Percentiles rank a stretch among this genome's conserved stretches.
Evolutionary conservation across 495 filamentous ascomycete species (phyloP).

Genomic region (Penicillium turbatum): DNA sequence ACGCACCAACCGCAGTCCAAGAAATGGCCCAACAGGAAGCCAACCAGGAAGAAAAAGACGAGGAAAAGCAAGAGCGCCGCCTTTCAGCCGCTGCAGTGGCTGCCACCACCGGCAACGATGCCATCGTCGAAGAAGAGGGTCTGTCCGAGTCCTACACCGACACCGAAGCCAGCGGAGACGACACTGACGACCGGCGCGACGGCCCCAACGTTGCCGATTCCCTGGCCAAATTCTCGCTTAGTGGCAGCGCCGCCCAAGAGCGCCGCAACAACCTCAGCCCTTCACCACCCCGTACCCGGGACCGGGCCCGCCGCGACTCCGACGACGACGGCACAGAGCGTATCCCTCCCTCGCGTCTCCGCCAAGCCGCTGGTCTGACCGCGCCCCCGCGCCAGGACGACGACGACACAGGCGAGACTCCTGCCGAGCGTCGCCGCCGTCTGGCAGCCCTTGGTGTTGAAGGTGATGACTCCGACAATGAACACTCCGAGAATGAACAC

Average conservation of each 20-base stretch:
- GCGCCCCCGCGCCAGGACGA: conserved; percentile 23
- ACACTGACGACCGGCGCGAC: conserved; percentile 19
- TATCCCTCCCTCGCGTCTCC: conserved; percentile 43
- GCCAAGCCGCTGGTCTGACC: conserved; percentile 34
- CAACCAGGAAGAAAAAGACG: conserved; percentile 26
- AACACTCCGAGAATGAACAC: no score
- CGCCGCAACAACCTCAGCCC: conserved; percentile 41
- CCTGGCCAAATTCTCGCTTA: conserved; percentile 39
- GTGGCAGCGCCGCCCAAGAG: conserved; percentile 42
- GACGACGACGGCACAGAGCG: conserved; percentile 58
- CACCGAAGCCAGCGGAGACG: conserved; percentile 29
- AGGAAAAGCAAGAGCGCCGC: conserved; percentile 28
- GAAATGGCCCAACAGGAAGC: conserved; percentile 49
- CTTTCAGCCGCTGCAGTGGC: conserved; percentile 20
- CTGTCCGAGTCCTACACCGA: conserved; percentile 29
- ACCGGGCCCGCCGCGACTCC: conserved; percentile 43
- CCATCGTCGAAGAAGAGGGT: conserved; percentile 19
- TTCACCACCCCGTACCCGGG: conserved; percentile 20
- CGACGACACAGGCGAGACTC: conserved; percentile 64
- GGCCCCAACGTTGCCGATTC: conserved; percentile 45
- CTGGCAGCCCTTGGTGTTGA: conserved; percentile 77
- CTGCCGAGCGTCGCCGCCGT: conserved; percentile 75
- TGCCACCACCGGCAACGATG: conserved; percentile 7
- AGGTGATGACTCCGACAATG: conserved; percentile 60
- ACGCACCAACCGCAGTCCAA: conserved; percentile 57